Base-by-base conservation (phyloP, 1,284 basidiomycete genomes). In the Moesziomyces antarcticus region DNA sequence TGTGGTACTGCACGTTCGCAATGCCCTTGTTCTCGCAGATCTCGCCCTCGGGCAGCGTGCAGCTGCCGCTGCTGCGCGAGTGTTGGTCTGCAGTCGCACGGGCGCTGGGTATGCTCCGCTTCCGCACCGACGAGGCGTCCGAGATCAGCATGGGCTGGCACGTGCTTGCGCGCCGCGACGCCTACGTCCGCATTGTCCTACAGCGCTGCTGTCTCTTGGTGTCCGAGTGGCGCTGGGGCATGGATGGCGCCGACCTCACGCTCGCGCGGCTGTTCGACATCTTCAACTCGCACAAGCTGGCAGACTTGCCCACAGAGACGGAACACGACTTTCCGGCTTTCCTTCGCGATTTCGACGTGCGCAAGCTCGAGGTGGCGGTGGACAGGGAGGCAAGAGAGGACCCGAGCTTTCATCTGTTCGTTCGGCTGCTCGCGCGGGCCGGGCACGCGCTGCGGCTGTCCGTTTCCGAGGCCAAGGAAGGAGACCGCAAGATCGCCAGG, bases 21-120 rank as follows among this genome's bases (percentile, higher is more conserved):
- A 83, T 95, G 1, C 91, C 89, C 61, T 88, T 90, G 0, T 82
- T 97, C 5, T 92, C 92, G 0, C 94, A 94, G 76, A 92, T 96
- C 84, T 90, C 90, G 13, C 48, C 75, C 0, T 80, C 86, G 0
- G 94, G 94, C 14, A 56, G 80, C 3, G 83, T 85, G 9, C 87
- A 87, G 5, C 82, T 78, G 3, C 85, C 87, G 35, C 86, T 86
- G 10, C 85, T 92, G 11, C 82, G 87, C 2, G 86, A 91, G 1
- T 88, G 88, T 24, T 97, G 95, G 95, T 85, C 87, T 0, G 82
- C 91, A 37, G 70, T 82, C 9, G 52, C 53, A 6, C 51, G 56
- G 22, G 68, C 73, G n/a, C 44, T 82, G 33, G 22, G 56, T 6
- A 35, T 57, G 11, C 37, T 74, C 18, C 11, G 88, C 91, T 86